Evolutionary conservation across 164 flowering plant species (phyloP), one percentile per base, ranked within the genome.

Genomic region (Chimonanthus praecox): DNA sequence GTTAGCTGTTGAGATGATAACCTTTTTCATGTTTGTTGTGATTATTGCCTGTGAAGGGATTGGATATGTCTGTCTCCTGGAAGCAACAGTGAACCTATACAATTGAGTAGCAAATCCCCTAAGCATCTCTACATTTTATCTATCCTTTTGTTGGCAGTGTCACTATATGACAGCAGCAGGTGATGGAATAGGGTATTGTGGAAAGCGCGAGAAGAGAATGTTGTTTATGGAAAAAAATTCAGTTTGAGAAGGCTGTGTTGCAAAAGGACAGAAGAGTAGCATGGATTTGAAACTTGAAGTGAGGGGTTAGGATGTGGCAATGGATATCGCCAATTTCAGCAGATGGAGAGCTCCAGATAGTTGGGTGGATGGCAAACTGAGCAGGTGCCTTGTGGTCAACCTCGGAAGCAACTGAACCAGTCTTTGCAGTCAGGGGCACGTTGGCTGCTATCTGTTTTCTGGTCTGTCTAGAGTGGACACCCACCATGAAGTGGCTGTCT

Each of bases 401-500:
- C 85, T 79, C 62, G 68, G 76, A 76, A 60, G 79, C 79, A 74
- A 64, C 49, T 43, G 8, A 65, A 48, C 47, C 21, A 62, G 81
- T 82, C 80, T 77, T 82, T 80, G 79, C 71, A 71, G 77, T 70
- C 11, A 50, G 76, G 64, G 74, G 69, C 78, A 75, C 78, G 73
- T 71, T 73, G 49, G 71, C 64, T 69, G 81, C 66, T 73, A 58
- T 79, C 58, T 71, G 73, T 80, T 77, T 81, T 67, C 60, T 76
- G 75, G 80, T 76, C 80, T 78, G 73, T 76, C 75, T 72, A 47
- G 78, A 11, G 79, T 71, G 77, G 75, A 75, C 72, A 80, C 88
- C 92, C 87, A 81, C 84, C 79, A 78, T 75, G 78, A 70, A 75
- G 90, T 88, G 89, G 84, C 80, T 71, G 89, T 88, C 90, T 64